Evolutionary conservation across 169 alveolate species (phyloP), one percentile per base, ranked within the genome.

Genomic region (Plasmodium sp.): DNA sequence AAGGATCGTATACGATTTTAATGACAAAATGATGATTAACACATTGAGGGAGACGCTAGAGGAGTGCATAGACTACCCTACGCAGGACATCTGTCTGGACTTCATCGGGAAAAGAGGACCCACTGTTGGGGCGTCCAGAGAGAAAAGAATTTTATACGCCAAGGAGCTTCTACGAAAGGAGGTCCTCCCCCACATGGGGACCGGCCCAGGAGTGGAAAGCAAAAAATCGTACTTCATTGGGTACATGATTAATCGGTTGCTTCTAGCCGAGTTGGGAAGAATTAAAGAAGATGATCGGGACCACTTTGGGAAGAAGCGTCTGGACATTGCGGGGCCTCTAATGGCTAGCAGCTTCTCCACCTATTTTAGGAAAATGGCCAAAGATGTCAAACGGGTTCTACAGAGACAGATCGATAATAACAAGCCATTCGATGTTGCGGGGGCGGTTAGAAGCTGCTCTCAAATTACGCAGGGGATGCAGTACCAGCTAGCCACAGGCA

Each of bases 241-340:
- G 22, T 99, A 99, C 97, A 99, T 99, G 99, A 99, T 98, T 9
- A 99, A 99, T 95, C 97, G 99, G 71, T 94, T 99, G 73, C 96
- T 99, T 92, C 98, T 99, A 81, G 99, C 99, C 43, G 98, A 98
- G 74, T 96, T 99, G 27, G 99, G 99, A 9, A 97, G 99, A 92
- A 98, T 98, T 41, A 96, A 96, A 36, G 99, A 99, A 94, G 99
- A 99, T 96, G 99, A 99, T 94, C 97, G 99, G 79, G 99, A 99
- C 95, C 99, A 99, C 96, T 99, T 99, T 95, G 99, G 99, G 9
- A 99, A 99, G 97, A 99, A 99, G 96, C 98, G 99, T 94, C 94
- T 99, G 45, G 99, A 99, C 96, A 97, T 99, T 97, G 99, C 99
- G 18, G 99, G 99, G 0, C 98, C 99, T 1, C 97, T 99, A 77